phyloP scores from a whole-genome alignment of 2,329 filamentous ascomycete species.

The Phyllosticta citrichinensis region DNA sequence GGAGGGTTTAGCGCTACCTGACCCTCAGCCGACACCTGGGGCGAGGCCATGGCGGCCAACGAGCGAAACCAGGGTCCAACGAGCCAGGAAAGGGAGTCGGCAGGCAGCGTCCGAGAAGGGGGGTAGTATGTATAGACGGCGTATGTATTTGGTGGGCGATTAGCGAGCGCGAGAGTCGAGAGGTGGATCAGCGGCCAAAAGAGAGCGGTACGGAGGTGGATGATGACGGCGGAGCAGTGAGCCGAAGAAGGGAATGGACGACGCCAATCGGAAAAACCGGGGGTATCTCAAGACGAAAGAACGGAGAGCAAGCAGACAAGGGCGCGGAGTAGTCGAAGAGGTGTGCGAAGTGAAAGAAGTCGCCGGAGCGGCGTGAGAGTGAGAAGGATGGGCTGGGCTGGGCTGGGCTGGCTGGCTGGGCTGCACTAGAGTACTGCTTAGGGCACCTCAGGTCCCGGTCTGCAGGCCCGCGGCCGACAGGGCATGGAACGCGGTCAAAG shows the following conservation, averaged over 20 bases:
- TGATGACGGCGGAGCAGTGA: neutral
- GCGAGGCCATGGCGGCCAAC: constrained; percentile 5
- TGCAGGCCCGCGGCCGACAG: no score
- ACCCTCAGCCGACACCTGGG: neutral
- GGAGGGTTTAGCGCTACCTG: constrained; percentile 2
- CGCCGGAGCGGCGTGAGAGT: no score
- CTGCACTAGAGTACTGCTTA: neutral
- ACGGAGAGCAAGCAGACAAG: neutral
- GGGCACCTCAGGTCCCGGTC: neutral
- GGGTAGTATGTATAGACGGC: neutral
- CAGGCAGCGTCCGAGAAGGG: neutral
- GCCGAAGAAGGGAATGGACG: neutral
- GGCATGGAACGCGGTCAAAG: neutral
- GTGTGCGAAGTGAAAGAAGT: neutral
- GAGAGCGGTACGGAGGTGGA: neutral
- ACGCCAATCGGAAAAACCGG: neutral
- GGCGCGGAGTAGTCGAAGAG: neutral
- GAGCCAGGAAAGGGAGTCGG: neutral
- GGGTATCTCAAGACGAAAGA: neutral
- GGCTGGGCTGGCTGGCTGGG: no score
- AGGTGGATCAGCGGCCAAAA: neutral
- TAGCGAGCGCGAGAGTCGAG: neutral
- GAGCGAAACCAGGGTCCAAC: neutral
- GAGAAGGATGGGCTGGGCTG: no score
- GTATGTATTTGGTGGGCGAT: neutral